Base-by-base conservation (phyloP, 441 rosid genomes). In the California macrophylla region DNA sequence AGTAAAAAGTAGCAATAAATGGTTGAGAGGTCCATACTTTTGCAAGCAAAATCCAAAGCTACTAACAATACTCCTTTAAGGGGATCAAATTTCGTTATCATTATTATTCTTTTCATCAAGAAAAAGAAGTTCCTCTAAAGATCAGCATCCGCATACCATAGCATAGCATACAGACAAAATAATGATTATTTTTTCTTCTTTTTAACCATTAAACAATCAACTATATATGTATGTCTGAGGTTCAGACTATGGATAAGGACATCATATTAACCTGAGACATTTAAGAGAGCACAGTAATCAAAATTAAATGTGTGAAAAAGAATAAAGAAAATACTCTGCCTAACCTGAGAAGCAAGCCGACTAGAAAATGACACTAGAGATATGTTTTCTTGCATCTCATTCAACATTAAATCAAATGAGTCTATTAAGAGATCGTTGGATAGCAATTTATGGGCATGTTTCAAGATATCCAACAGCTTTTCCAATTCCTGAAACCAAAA, bases 311-410 rank as follows among this genome's bases (percentile, higher is more conserved):
- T 52, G 52, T 42, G 2, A 73, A 68, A 52, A 24, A 40, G 38
- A 71, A 73, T 3, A 54, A 38, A 34, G 75, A 58, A 74, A 63
- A n/a, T 52, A 40, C 54, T 70, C 66, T 23, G 36, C 67, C 77
- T 73, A 78, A 95, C 99, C 97, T 95, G 99, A 82, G 98, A 87
- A 74, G 96, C 98, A 74, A 95, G 95, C 72, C 97, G 87, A 78
- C 98, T 91, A 25, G 99, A 92, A 81, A 87, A 95, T 71, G 99
- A 95, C 76, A 95, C 96, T 8, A 91, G 97, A 50, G 99, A 92
- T 25, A 87, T 75, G 80, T 92, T 95, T 81, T 95, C 99, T 83
- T 88, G 97, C 95, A 92, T 92, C 86, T 95, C 98, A 75, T 86
- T 92, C 82, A 92, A 75, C 87, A 95, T 90, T 77, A 92, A 84